Conservation (phyloP, 352 stramenopile genomes). For the Peronospora farinosa region DNA sequence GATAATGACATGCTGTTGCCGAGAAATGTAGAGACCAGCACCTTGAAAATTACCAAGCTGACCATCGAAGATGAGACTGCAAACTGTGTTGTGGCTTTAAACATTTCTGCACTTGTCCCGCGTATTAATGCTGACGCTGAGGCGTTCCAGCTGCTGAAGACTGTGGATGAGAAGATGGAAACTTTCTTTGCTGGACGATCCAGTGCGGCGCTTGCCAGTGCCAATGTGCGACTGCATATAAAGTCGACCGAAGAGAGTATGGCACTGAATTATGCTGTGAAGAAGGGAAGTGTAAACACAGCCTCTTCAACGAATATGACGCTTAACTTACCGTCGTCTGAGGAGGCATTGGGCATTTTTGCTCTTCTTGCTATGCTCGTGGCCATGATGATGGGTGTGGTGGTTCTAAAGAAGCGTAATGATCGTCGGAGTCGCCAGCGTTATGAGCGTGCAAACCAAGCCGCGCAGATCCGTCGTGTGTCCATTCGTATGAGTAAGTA, state of each 20-base stretch:
- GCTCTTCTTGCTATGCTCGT: constrained; percentile 45
- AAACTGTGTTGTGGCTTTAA: constrained; percentile 23
- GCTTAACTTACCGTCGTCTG: constrained; percentile 53
- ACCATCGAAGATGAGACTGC: constrained; percentile 8
- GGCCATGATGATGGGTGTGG: constrained; percentile 55
- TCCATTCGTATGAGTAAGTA: constrained; percentile 68
- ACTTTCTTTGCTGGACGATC: constrained; percentile 30
- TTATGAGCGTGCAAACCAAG: constrained; percentile 51
- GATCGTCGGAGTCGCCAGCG: constrained; percentile 44
- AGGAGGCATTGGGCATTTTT: constrained; percentile 53
- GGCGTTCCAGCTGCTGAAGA: constrained; percentile 36
- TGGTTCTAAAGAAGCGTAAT: constrained; percentile 57
- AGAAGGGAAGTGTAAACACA: constrained; percentile 7
- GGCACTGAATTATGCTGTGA: constrained; percentile 5
- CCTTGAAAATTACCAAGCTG: constrained; percentile 23
- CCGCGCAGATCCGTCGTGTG: constrained; percentile 66
- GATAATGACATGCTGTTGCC: constrained; percentile 17
- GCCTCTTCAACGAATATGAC: constrained; percentile 5
- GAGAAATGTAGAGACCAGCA: constrained; percentile 17
- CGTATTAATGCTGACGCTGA: constrained; percentile 11
- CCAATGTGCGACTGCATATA: constrained; percentile 34
- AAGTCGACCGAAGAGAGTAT: constrained; percentile 2
- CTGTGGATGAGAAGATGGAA: constrained; percentile 37
- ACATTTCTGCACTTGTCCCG: constrained; percentile 15
- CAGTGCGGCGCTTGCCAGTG: constrained; percentile 17